Evolutionary conservation across 2,329 filamentous ascomycete species (phyloP), one percentile per base, ranked within the genome.

Genomic region (Herpotrichia juniperi): DNA sequence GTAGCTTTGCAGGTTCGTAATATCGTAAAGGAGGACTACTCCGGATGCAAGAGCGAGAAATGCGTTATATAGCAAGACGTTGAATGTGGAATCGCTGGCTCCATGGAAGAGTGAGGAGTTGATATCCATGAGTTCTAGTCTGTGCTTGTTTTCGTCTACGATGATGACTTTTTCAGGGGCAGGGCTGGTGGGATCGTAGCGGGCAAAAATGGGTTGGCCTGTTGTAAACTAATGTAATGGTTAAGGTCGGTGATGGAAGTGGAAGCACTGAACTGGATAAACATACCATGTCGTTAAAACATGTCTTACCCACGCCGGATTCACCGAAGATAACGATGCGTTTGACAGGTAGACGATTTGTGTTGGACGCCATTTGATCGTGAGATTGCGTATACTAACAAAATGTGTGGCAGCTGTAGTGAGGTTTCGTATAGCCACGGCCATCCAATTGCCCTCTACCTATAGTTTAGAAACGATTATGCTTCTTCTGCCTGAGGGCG

Each of bases 21-120:
- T 51, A 31, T 70, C 66, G 47, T 69, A 73, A 1, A 73, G 39
- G 2, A 73, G 45, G 1, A 71, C 54, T 3, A 72, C 28, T 7
- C 66, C 68, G 31, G 60, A 50, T 2, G 66, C 61, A 0, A 48
- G 11, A 1, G 12, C 3, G n/a, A 43, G 24, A n/a, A 43, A 31
- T 2, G 3, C 3, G 12, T 43, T 30, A n/a, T 28, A 43, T 12
- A 28, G 10, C 6, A 9, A 10, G 40, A 5, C 19, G 25, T 16
- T 43, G 40, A 43, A 31, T 4, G 3, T 28, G 14, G 26, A n/a
- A 16, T 43, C 25, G 12, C n/a, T 3, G 7, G 31, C 40, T 3
- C 50, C 51, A n/a, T 54, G 46, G 11, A 62, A 46, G 2, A 57
- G 42, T 7, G 57, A 59, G 6, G 60, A 44, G 35, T 56, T 66